Evolutionary conservation across 768 basidiomycete genomes (phyloP), one percentile per base, ranked within the genome.

Genomic region (Auricularia sp.): DNA sequence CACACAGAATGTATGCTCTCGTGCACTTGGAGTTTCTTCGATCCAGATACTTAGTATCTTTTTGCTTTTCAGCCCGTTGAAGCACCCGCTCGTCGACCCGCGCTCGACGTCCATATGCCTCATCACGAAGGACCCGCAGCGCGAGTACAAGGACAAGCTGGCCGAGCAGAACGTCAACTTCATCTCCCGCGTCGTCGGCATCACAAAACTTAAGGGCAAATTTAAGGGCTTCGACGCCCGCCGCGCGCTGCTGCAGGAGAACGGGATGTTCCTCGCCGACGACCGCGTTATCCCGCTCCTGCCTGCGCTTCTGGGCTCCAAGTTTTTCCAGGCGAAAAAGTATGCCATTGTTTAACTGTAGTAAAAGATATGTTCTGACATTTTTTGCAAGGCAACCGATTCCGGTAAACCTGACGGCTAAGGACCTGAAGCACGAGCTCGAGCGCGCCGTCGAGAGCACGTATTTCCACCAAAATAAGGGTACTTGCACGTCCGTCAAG

Each of bases 251-350:
- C 77, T 95, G 69, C 89, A 89, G 73, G 94, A 97, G 73, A 90
- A 96, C 68, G 95, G 86, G 7, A 72, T 98, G 68, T 99, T 98
- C 77, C 81, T 98, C 62, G 94, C 93, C 16, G 97, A 99, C 75
- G 93, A 97, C 67, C 81, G 94, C 35, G 81, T 99, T 54, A 78
- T 96, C 44, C 89, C 90, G n/a, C 76, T 93, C 63, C 82, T 98
- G 64, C 96, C 96, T 1, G 85, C 84, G 66, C 77, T 98, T 59
- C 80, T 98, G 2, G 97, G 97, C 5, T 86, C 85, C 62, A 89
- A 88, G 70, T 98, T 92, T 84, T 94, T 98, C 70, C 84, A 91
- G 36, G 92, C 94, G 1, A 98, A 98, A 78, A 98, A 98, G 94
- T 97, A 69, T 68, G 90, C 70, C 3, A 1, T 71, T 34, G 47